phyloP scores from a whole-genome alignment of 805 yeast genomes.

The Starmerella floris region DNA sequence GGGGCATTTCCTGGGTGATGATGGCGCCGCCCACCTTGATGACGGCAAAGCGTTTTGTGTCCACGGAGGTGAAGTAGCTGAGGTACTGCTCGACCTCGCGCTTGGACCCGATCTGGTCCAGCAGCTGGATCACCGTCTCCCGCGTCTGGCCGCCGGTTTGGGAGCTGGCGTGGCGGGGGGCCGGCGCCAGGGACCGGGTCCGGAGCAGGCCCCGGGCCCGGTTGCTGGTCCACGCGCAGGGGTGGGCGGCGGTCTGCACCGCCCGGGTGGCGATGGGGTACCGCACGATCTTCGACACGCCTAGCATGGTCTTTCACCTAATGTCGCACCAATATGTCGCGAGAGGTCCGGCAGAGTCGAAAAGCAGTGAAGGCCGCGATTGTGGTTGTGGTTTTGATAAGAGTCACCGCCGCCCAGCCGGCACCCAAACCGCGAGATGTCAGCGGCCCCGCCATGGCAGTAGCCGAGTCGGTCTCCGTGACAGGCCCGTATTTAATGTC shows the following conservation, averaged over 20 bases:
- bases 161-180: background rate
- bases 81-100: constrained; percentile 96
- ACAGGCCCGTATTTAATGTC: too few relatives aligned
- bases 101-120: constrained; percentile 93
- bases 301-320: background rate
- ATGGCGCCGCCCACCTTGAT: constrained; percentile 99
- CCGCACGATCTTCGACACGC: background rate
- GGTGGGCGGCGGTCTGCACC: too few relatives aligned
- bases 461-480: too few relatives aligned
- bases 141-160: constrained; percentile 38
- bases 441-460: too few relatives aligned
- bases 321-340: too few relatives aligned
- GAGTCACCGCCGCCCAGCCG: background rate
- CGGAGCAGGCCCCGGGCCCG: background rate
- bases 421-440: too few relatives aligned
- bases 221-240: too few relatives aligned
- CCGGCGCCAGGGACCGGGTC: background rate
- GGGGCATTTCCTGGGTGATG: constrained; percentile 85
- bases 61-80: constrained; percentile 87
- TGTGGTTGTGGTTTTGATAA: constrained; percentile 1
- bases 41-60: constrained; percentile 87
- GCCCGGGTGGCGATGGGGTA: too few relatives aligned
- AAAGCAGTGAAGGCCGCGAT: too few relatives aligned
- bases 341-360: too few relatives aligned
- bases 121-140: constrained; percentile 86